Evolutionary conservation across 2,329 filamentous ascomycete species (phyloP).

Genomic region (Juglanconis oblonga): DNA sequence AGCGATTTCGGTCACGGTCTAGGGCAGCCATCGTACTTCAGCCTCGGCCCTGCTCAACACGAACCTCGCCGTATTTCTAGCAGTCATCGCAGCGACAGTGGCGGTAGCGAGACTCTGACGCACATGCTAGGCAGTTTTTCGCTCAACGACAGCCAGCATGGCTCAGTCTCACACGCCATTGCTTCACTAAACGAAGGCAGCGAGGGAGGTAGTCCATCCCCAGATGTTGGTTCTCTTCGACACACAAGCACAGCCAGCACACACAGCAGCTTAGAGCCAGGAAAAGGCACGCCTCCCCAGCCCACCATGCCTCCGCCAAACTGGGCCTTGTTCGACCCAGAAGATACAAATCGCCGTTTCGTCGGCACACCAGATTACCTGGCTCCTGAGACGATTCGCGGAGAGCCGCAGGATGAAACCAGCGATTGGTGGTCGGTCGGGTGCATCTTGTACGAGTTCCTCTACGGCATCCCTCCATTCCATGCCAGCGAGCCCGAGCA

Average conservation of each 20-base stretch:
- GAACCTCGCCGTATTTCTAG: constrained; percentile 73
- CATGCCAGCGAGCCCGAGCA: constrained; percentile 86
- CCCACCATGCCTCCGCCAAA: constrained; percentile 80
- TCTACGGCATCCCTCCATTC: constrained; percentile 92
- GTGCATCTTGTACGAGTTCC: constrained; percentile 94
- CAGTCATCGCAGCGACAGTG: constrained; percentile 86
- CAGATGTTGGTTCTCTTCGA: constrained; percentile 70
- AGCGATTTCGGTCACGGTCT: constrained; percentile 62
- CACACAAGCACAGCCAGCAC: constrained; percentile 41
- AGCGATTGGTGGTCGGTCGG: constrained; percentile 99
- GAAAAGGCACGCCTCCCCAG: constrained; percentile 60
- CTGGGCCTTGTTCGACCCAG: constrained; percentile 90
- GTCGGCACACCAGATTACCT: constrained; percentile 97
- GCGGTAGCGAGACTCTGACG: constrained; percentile 80
- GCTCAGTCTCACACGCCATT: constrained; percentile 41
- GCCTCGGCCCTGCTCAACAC: constrained; percentile 52
- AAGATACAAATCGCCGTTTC: constrained; percentile 88
- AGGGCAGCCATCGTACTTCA: constrained; percentile 94
- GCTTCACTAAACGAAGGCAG: constrained; percentile 67
- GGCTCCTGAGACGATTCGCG: constrained; percentile 93
- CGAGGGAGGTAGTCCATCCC: constrained; percentile 70
- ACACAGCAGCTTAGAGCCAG: constrained; percentile 43
- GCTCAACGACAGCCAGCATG: constrained; percentile 58
- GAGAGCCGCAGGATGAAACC: constrained; percentile 91
- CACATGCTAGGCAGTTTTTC: constrained; percentile 80